Evolutionary conservation across 2,329 filamentous ascomycete species (phyloP), one percentile per base, ranked within the genome.

Genomic region (Trichothecium sympodiale): DNA sequence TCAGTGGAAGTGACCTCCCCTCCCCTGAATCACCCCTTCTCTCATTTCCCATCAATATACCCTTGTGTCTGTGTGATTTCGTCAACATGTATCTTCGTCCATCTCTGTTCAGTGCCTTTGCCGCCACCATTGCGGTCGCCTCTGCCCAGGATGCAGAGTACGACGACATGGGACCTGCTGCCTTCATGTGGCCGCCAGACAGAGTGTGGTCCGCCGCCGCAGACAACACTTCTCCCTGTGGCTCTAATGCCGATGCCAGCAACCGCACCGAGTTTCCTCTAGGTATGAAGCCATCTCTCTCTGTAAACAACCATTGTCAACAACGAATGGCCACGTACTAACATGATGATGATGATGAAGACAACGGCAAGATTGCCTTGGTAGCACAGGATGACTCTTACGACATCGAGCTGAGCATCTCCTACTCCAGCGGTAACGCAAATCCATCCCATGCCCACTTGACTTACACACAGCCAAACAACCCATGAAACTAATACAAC

Each of bases 171-270:
- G 73, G 72, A 9, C 71, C 72, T 7, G 71, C 71, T 15, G 70
- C 68, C 8, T 75, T 79, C 48, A 57, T 77, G 53, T 79, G 74
- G 73, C 74, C 74, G 4, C 48, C 60, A 12, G 72, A 77, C 51
- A 61, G 74, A 35, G 55, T 59, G 29, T 80, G 73, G 72, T 59
- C 59, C 34, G 67, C 64, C 20, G 59, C 60, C 10, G 53, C 63
- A 27, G 74, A 78, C 46, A 77, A 77, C 45, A 68, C 51, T 5
- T 59, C 64, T 6, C 74, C 74, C 0, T 79, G 75, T 46, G 74
- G 74, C 35, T 74, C 70, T 9, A 53, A 56, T 9, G 57, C 60
- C 13, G 56, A 63, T 3, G 54, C 52, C 14, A 6, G 9, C 1
- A 71, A 71, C 41, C 57, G 74, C 37, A 77, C 71, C 1, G 48